Conservation (phyloP, 805 yeast genomes). For the Pichia deserticola region DNA sequence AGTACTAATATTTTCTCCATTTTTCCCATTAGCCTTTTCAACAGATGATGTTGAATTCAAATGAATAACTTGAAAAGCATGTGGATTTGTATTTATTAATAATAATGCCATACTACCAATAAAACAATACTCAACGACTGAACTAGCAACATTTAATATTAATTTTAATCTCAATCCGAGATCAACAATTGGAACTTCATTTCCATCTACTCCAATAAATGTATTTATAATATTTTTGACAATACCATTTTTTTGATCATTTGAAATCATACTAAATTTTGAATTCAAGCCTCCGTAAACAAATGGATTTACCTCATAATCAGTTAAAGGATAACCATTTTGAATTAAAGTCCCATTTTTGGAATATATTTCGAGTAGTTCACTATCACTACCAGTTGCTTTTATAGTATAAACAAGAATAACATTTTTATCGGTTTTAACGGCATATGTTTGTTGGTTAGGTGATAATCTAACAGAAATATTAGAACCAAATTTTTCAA, state of each 20-base stretch:
- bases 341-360: constrained; percentile 26
- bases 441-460: constrained; percentile 31
- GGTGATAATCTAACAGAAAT: constrained; percentile 30
- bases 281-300: constrained; percentile 11
- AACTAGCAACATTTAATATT: constrained; percentile 29
- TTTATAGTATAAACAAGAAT: constrained; percentile 37
- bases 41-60: constrained; percentile 10
- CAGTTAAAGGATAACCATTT: constrained; percentile 22
- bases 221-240: constrained; percentile 23
- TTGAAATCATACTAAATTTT: constrained; percentile 1
- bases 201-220: constrained; percentile 17
- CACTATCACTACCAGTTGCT: constrained; percentile 23
- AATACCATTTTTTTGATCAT: constrained; percentile 9
- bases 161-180: constrained; percentile 27
- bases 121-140: constrained; percentile 25
- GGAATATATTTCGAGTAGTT: constrained; percentile 25
- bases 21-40: not conserved
- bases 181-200: constrained; percentile 27
- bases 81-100: constrained; percentile 26
- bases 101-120: constrained; percentile 20
- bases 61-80: constrained; percentile 29
- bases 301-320: constrained; percentile 4
- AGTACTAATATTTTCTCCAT: constrained; percentile 10
- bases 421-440: constrained; percentile 33
- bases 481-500: constrained; percentile 43